Percentiles rank a stretch among this genome's conserved stretches.
These are phyloP conservation scores for Barnettozyma salicaria DNA, from an alignment of 805 yeast species.

Conservation along the genomic window DNA sequence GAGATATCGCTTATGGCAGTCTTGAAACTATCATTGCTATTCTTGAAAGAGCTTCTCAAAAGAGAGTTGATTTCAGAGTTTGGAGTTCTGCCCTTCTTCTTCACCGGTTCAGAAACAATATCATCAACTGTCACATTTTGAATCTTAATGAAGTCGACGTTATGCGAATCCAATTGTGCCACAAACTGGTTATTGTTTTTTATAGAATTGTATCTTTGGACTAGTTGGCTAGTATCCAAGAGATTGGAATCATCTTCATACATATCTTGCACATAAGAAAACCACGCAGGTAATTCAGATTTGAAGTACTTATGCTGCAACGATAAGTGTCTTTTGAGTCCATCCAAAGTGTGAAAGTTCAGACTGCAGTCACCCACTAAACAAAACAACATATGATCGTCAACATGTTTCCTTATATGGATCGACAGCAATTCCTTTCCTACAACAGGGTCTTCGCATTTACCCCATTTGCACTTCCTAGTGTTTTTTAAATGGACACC, in stretches of 20 bases:
- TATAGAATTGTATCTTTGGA: background rate
- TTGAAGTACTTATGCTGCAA: slow-evolving; percentile 39
- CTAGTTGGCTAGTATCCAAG: background rate
- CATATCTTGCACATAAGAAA: slow-evolving; percentile 9
- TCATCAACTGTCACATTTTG: slow-evolving; percentile 23
- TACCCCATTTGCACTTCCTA: slow-evolving; percentile 51
- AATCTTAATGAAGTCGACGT: slow-evolving; percentile 22
- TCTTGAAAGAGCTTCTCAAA: slow-evolving; percentile 18
- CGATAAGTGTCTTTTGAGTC: slow-evolving; percentile 57
- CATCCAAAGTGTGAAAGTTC: slow-evolving; percentile 53
- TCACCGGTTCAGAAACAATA: slow-evolving; percentile 23
- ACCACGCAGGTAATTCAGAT: slow-evolving; percentile 13
- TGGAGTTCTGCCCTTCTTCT: slow-evolving; percentile 25
- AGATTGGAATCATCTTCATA: background rate
- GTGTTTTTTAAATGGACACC: slow-evolving; percentile 7
- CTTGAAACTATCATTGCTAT: slow-evolving; percentile 11
- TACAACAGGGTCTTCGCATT: too few relatives aligned
- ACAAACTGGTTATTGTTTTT: slow-evolving; percentile 4
- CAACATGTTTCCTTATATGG: slow-evolving; percentile 61
- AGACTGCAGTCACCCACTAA: slow-evolving; percentile 60
- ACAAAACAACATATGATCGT: slow-evolving; percentile 62
- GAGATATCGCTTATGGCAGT: slow-evolving; percentile 4
- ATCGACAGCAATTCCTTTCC: too few relatives aligned
- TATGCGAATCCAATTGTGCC: slow-evolving; percentile 7
- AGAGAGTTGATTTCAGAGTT: slow-evolving; percentile 23